Conservation (phyloP, 1,139 yeast species). For the Magnusiomyces clavatus region DNA sequence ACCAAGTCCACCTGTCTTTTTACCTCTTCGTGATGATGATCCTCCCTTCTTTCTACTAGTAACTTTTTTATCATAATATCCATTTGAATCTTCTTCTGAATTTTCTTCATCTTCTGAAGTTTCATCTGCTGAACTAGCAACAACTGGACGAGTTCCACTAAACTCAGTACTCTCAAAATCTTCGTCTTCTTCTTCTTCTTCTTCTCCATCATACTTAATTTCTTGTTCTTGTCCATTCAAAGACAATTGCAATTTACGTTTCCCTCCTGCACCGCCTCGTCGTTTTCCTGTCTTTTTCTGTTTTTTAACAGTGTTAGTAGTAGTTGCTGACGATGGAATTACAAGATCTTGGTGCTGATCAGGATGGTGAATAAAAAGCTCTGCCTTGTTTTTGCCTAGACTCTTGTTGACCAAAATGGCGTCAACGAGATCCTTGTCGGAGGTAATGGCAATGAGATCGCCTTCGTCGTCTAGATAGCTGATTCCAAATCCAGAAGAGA, state of each 20-base stretch:
- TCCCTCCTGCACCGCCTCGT: background rate
- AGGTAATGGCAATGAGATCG: constrained; percentile 69
- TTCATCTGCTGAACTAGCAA: background rate
- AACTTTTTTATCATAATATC: constrained; percentile 5
- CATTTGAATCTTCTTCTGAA: background rate
- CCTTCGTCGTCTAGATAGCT: constrained; percentile 83
- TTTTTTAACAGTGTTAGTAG: constrained; percentile 9
- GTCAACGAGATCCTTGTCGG: constrained; percentile 64
- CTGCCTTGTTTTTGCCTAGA: constrained; percentile 54
- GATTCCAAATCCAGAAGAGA: constrained; percentile 46
- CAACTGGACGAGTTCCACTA: constrained; percentile 3
- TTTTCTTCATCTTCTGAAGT: constrained; percentile 7
- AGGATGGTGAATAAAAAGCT: constrained; percentile 63
- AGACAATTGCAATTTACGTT: no score
- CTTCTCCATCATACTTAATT: no score
- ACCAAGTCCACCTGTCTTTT: constrained; percentile 9
- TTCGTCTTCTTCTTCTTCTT: no score
- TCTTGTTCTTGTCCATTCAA: no score
- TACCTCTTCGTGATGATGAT: constrained; percentile 17
- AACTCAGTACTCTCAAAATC: no score
- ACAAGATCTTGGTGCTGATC: constrained; percentile 40
- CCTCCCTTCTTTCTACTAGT: constrained; percentile 15
- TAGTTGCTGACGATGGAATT: constrained; percentile 8
- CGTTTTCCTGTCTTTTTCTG: no score
- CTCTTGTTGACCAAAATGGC: constrained; percentile 52